phyloP scores from a whole-genome alignment of 192 early-diverging fungal species.

The Coemansia sp. region DNA sequence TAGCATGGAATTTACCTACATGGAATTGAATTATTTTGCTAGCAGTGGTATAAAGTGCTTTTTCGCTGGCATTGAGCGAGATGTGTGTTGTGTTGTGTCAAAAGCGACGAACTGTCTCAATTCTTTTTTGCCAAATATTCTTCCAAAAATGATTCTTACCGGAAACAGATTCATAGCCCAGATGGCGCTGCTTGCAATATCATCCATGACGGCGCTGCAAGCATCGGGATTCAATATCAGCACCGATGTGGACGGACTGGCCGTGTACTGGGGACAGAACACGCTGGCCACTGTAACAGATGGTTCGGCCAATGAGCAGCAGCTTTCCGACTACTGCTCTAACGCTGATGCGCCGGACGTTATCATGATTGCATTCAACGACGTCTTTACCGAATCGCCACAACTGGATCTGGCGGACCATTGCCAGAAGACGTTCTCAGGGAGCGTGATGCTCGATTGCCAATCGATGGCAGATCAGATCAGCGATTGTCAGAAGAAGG shows the following conservation, averaged over 20 bases:
- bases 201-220: neutral
- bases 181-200: neutral
- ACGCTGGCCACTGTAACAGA: conserved; percentile 43
- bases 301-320: conserved; percentile 27
- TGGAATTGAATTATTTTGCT: no score
- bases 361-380: conserved; percentile 57
- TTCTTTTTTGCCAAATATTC: neutral
- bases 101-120: no score
- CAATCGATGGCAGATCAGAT: conserved; percentile 60
- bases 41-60: no score
- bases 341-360: conserved; percentile 36
- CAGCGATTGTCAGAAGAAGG: conserved; percentile 62
- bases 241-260: conserved; percentile 23
- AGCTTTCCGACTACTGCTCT: conserved; percentile 55
- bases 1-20: no score
- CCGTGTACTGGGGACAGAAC: conserved; percentile 57
- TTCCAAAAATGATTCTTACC: neutral
- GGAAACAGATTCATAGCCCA: neutral
- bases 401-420: conserved; percentile 59
- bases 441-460: conserved; percentile 60
- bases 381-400: conserved; percentile 59
- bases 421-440: conserved; percentile 57
- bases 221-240: neutral
- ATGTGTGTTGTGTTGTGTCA: no score
- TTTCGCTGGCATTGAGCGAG: no score